Evolutionary conservation across 306 rosid species (phyloP), one percentile per base, ranked within the genome.

Genomic region (Lithocarpus polystachyus): DNA sequence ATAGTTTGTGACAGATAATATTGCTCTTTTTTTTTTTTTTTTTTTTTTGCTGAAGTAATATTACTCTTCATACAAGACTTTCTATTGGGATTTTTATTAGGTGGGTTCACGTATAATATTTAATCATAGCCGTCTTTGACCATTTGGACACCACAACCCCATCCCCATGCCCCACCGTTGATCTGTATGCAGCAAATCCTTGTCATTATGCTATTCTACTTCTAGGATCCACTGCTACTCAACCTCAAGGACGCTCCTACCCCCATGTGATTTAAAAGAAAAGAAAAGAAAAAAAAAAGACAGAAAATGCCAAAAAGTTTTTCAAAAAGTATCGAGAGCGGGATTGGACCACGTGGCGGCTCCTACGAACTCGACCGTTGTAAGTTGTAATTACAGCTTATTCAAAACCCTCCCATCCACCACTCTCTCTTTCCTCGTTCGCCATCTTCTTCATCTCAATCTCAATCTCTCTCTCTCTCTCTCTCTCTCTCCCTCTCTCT

Each of bases 321-420:
- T 94, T 86, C 82, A 92, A 88, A 12, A 83, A 71, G n/a, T 17
- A 64, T 57, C 37, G 54, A 1, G 78, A 83, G 94, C 87, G 82
- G 83, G 75, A 73, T 37, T 52, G 28, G 20, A 72, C 77, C 83
- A 89, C 91, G 95, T 87, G 97, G 88, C 85, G n/a, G 23, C 70
- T 71, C 71, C 56, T 77, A 70, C 60, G 68, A 72, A 90, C 75
- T 92, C 99, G 99, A 95, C 99, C 99, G 99, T 95, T 92, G 90
- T 19, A 60, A 83, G 5, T 68, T 78, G 59, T 0, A 37, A 40
- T 40, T 40, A 8, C 45, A 68, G 65, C 82, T 33, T 56, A 79
- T 80, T 77, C 88, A 80, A 68, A 13, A 48, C 53, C 79, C 29
- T 71, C 52, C 12, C 52, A 48, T 51, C 29, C 54, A n/a, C 53